Evolutionary conservation across 176 grass and related monocot species (phyloP).

Genomic region (Cymbopogon citratus): DNA sequence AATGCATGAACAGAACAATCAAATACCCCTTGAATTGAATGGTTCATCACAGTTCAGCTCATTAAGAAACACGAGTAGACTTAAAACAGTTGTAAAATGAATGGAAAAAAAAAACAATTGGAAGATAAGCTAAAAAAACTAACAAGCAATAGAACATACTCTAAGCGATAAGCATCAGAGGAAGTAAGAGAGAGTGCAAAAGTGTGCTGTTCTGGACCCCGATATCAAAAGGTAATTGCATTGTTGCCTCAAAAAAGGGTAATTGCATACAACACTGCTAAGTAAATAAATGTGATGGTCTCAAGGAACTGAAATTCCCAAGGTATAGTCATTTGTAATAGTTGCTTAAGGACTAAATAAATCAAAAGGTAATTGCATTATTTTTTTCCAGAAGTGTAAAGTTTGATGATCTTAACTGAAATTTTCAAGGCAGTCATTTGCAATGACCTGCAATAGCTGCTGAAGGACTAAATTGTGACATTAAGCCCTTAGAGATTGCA

Average conservation of each 20-base stretch:
- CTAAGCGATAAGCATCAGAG: background rate
- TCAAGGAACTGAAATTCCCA: background rate
- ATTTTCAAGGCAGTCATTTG: slow-evolving; percentile 33
- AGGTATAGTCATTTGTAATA: slow-evolving; percentile 43
- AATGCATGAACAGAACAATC: background rate
- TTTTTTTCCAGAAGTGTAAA: background rate
- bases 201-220: background rate
- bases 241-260: background rate
- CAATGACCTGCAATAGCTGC: slow-evolving; percentile 55
- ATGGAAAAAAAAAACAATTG: background rate
- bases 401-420: background rate
- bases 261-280: background rate
- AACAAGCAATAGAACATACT: background rate
- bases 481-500: background rate
- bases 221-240: background rate
- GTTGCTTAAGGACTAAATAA: slow-evolving; percentile 11
- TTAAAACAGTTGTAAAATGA: background rate
- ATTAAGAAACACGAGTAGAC: background rate
- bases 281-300: background rate
- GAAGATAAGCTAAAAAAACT: background rate
- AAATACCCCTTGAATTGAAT: background rate
- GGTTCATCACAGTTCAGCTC: background rate
- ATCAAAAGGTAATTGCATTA: background rate
- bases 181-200: background rate
- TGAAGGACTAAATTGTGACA: background rate